A percentile compares a stretch with the other conserved stretches of the same genome.
These are phyloP conservation scores for Solanum hybrid DNA, from an alignment of 305 asterid genomes.

Conservation along the genomic window DNA sequence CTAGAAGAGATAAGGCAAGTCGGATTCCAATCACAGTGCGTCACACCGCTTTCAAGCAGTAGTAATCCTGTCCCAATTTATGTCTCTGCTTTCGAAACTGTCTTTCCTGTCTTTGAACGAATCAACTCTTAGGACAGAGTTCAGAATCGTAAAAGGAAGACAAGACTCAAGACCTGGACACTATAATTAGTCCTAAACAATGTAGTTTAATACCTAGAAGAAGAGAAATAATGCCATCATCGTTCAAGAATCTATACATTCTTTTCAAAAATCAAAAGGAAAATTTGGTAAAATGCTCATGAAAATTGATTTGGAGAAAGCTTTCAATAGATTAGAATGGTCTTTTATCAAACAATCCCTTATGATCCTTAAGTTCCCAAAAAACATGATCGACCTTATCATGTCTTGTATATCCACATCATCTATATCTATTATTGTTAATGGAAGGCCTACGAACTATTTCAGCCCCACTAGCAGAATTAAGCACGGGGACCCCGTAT, in stretches of 20 bases:
- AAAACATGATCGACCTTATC: background rate
- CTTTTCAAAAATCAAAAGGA: background rate
- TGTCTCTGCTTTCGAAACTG: background rate
- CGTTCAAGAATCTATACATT: too few relatives aligned
- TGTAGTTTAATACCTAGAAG: too few relatives aligned
- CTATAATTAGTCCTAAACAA: too few relatives aligned
- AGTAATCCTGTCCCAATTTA: background rate
- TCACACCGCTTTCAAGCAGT: too few relatives aligned
- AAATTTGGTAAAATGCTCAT: background rate
- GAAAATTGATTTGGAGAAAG: background rate
- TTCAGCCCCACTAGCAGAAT: background rate
- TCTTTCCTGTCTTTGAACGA: background rate
- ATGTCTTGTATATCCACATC: background rate
- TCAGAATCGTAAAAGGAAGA: too few relatives aligned
- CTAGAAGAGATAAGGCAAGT: too few relatives aligned
- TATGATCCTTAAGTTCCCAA: background rate
- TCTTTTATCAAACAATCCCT: too few relatives aligned
- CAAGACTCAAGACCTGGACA: too few relatives aligned
- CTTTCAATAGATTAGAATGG: background rate
- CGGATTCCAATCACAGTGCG: too few relatives aligned
- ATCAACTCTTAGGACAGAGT: background rate
- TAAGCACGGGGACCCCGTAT: background rate
- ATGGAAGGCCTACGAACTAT: background rate
- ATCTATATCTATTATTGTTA: background rate
- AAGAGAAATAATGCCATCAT: too few relatives aligned